Evolutionary conservation across 176 grass and related monocot species (phyloP), one percentile per base, ranked within the genome.

Genomic region (Triticum timopheevii): DNA sequence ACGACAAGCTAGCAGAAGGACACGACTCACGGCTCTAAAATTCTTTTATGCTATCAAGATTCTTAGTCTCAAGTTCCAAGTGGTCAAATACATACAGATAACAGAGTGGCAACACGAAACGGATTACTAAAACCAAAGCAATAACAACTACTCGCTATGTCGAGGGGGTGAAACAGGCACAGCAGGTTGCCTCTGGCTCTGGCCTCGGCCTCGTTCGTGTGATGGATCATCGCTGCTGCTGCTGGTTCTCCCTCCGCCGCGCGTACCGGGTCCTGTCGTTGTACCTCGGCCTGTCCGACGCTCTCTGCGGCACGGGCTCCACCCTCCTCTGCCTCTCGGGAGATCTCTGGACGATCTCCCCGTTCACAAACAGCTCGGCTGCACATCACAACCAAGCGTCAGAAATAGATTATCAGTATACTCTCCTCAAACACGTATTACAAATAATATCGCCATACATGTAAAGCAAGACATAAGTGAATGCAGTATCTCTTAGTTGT

Each of bases 201-300:
- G 20, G 20, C 10, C 22, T 8, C 7, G 4, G 39, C 70, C 22
- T 73, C 6, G 5, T 5, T 1, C 39, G 6, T 73, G 38, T 11
- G n/a, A 1, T 6, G 2, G 0, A 73, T 73, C 20, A 74, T 47
- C 71, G 44, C 25, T 25, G 64, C 65, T 50, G 35, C 69, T 52
- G 73, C 44, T 76, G 73, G 73, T 76, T 76, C 24, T 76, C 73
- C 73, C 73, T 76, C 42, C 44, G 44, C 8, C 73, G 73, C 0
- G 44, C 25, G 7, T 76, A 76, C 3, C 73, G 44, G 7, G 73
- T 76, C 73, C 73, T 30, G 25, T 76, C 73, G 15, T 76, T 76
- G 73, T 76, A 76, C 44, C 73, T 52, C 0, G 73, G 73, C 44
- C 73, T 76, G 16, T 76, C 73, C 0, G 44, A 50, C 4, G 73